Evolutionary conservation across 2,329 filamentous ascomycete genomes (phyloP).

Genomic region (Endocalyx cinctus): DNA sequence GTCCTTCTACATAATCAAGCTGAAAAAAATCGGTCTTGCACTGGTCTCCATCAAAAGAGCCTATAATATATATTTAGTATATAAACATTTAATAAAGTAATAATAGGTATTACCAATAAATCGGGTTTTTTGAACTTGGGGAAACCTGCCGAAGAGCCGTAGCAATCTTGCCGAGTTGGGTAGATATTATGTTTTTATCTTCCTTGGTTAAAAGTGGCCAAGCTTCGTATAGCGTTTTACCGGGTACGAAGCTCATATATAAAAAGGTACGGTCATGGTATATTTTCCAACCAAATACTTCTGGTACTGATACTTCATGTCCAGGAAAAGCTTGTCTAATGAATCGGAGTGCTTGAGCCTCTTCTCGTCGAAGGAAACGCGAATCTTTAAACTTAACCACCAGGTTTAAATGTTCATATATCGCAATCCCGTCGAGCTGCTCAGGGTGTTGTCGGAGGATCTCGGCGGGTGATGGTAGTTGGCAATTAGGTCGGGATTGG

Average conservation of each 20-base stretch:
- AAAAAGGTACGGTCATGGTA: constrained; percentile 4
- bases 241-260: constrained; percentile 6
- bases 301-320: constrained; percentile 4
- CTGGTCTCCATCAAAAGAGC: constrained; percentile 4
- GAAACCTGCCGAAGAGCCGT: constrained; percentile 5
- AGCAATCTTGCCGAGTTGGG: constrained; percentile 4
- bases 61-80: too few relatives aligned
- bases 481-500: constrained; percentile 5
- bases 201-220: constrained; percentile 6
- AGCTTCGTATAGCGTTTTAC: constrained; percentile 4
- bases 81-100: too few relatives aligned
- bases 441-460: constrained; percentile 6
- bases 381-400: constrained; percentile 4
- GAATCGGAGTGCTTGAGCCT: constrained; percentile 4
- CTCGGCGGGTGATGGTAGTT: constrained; percentile 5
- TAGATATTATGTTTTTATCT: constrained; percentile 5
- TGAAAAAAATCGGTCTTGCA: constrained; percentile 8
- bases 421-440: constrained; percentile 2
- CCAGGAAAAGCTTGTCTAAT: constrained; percentile 5
- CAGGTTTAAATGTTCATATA: constrained; percentile 5
- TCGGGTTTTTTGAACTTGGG: constrained; percentile 4
- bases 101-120: constrained; percentile 3
- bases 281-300: constrained; percentile 5
- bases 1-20: constrained; percentile 6
- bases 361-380: constrained; percentile 5